Percentiles rank a stretch among this genome's conserved stretches.
Conservation (phyloP, 148 eudicot genomes). For the Cornus kousa region DNA sequence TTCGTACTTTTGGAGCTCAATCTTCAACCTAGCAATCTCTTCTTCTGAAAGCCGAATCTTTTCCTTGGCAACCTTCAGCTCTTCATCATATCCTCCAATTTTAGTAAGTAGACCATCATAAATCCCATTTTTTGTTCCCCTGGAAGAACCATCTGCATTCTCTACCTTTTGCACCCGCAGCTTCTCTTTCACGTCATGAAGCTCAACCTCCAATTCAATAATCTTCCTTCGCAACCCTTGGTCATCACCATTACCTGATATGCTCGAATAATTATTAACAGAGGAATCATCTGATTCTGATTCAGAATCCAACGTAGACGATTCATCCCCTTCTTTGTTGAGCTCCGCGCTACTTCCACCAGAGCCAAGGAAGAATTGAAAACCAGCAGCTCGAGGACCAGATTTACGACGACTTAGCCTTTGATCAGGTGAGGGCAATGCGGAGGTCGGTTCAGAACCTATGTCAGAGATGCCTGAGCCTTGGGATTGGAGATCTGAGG, state of each 20-base stretch:
- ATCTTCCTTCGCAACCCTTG: slow-evolving; percentile 46
- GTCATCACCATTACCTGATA: slow-evolving; percentile 39
- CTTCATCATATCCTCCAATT: slow-evolving; percentile 54
- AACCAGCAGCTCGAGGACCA: slow-evolving; percentile 88
- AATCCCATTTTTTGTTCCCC: slow-evolving; percentile 32
- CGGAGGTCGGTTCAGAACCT: slow-evolving; percentile 50
- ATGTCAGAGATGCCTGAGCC: slow-evolving; percentile 59
- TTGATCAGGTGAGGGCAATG: slow-evolving; percentile 43
- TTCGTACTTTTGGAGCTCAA: slow-evolving; percentile 45
- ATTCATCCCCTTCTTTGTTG: slow-evolving; percentile 61
- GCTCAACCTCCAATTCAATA: slow-evolving; percentile 55
- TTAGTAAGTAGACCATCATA: slow-evolving; percentile 31
- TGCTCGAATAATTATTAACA: slow-evolving; percentile 44
- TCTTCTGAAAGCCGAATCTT: slow-evolving; percentile 48
- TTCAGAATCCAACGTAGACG: slow-evolving; percentile 72
- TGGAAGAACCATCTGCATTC: slow-evolving; percentile 31
- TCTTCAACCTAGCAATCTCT: slow-evolving; percentile 53
- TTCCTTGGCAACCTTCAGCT: slow-evolving; percentile 40
- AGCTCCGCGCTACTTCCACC: slow-evolving; percentile 58
- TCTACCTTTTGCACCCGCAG: slow-evolving; percentile 38
- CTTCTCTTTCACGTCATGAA: slow-evolving; percentile 52
- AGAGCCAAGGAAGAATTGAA: slow-evolving; percentile 73
- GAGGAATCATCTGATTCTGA: slow-evolving; percentile 84
- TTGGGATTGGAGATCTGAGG: slow-evolving; percentile 66
- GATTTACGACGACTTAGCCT: slow-evolving; percentile 44